phyloP scores from a whole-genome alignment of 139 green algal species.

The Picochlorum sp. region DNA sequence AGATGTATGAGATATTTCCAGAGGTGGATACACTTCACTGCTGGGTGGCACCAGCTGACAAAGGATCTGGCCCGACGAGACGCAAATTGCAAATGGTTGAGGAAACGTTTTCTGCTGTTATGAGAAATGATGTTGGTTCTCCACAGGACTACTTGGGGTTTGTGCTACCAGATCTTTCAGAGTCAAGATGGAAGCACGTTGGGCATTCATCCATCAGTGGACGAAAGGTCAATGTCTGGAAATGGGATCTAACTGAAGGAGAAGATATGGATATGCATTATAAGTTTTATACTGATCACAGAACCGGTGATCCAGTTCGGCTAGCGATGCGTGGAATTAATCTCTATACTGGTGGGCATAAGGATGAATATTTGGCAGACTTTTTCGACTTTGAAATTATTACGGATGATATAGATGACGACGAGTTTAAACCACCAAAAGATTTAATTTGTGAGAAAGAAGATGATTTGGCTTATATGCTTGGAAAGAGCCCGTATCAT shows the following conservation, averaged over 20 bases:
- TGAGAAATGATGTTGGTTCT: neutral
- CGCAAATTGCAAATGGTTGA: neutral
- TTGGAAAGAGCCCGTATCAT: neutral
- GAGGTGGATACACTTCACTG: constrained; percentile 5
- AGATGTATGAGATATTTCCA: constrained; percentile 19
- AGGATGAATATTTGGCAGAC: constrained; percentile 29
- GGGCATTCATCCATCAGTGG: constrained; percentile 2
- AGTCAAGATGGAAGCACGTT: constrained; percentile 25
- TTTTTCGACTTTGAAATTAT: constrained; percentile 18
- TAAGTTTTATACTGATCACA: constrained; percentile 17
- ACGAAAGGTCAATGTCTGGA: constrained; percentile 9
- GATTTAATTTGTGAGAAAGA: neutral
- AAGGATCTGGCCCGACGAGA: constrained; percentile 10
- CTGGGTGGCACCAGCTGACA: constrained; percentile 9
- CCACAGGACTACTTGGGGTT: constrained; percentile 13
- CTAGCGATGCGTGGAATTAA: constrained; percentile 33
- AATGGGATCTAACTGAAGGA: constrained; percentile 19
- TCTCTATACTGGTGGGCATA: constrained; percentile 35
- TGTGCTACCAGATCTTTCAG: constrained; percentile 31
- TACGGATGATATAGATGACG: neutral
- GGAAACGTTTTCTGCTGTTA: neutral
- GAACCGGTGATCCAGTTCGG: constrained; percentile 18
- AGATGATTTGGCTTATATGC: neutral
- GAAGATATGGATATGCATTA: constrained; percentile 25
- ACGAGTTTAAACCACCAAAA: constrained; percentile 13